phyloP scores from a whole-genome alignment of 345 rosid genomes.

The Linum lewisii region DNA sequence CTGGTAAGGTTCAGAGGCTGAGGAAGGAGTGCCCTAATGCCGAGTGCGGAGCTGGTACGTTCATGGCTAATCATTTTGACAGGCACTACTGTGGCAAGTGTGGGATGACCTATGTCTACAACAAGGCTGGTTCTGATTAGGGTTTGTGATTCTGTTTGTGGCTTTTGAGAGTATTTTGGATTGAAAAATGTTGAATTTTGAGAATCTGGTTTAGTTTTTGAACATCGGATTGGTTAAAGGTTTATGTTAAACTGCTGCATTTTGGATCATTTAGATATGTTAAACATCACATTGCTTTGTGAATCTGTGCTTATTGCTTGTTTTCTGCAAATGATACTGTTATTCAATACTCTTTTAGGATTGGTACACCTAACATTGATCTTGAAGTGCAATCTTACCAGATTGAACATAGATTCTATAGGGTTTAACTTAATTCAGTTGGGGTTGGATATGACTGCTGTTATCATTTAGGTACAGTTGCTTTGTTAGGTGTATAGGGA shows the following conservation, averaged over 20 bases:
- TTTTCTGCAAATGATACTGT: too few species aligned
- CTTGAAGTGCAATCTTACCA: too few species aligned
- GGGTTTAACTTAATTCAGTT: too few species aligned
- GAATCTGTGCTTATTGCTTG: not conserved
- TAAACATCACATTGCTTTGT: not conserved
- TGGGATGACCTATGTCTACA: slow-evolving; percentile 1
- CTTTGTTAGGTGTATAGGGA: too few species aligned
- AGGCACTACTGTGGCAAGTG: slow-evolving; percentile 4
- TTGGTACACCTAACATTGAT: too few species aligned
- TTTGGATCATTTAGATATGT: not conserved
- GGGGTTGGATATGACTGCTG: too few species aligned
- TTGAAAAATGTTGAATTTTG: too few species aligned
- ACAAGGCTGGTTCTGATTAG: slow-evolving; percentile 2
- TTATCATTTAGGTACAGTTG: too few species aligned
- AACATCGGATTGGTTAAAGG: too few species aligned
- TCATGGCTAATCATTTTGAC: slow-evolving; percentile 2
- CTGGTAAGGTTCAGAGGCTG: slow-evolving; percentile 4
- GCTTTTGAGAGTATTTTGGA: not conserved
- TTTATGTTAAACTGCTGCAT: not conserved
- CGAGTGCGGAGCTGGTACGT: slow-evolving; percentile 5
- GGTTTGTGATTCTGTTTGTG: too few species aligned
- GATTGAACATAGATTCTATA: too few species aligned
- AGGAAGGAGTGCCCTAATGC: slow-evolving; percentile 6
- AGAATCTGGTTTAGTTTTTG: not conserved
- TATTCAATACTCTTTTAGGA: too few species aligned